phyloP scores from a whole-genome alignment of 495 filamentous ascomycete genomes.

The Neurospora sp. region DNA sequence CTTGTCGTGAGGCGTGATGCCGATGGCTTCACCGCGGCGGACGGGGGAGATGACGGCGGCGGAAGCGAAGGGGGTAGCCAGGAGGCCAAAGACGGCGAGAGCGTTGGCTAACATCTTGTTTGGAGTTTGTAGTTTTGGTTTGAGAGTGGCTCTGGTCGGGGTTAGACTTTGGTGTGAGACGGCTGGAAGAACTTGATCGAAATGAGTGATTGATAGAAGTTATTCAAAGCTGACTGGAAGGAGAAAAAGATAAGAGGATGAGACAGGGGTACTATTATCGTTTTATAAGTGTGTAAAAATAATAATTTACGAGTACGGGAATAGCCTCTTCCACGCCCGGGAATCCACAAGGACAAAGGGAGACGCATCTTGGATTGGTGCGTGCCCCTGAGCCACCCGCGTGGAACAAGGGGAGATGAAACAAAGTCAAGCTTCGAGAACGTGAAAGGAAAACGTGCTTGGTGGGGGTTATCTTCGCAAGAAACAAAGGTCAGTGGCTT shows the following conservation, averaged over 20 bases:
- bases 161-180: background rate
- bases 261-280: no score
- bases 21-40: background rate
- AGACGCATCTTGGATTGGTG: background rate
- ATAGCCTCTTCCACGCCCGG: background rate
- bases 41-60: background rate
- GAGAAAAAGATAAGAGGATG: no score
- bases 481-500: background rate
- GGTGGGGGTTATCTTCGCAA: background rate
- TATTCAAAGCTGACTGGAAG: background rate
- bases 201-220: background rate
- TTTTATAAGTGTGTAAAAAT: background rate
- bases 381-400: background rate
- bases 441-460: background rate
- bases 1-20: conserved; percentile 32
- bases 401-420: background rate
- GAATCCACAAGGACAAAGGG: background rate
- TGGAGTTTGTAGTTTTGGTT: background rate
- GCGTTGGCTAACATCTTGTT: background rate
- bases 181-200: background rate
- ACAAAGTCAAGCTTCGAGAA: background rate
- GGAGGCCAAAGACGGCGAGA: background rate
- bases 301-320: background rate
- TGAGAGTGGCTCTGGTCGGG: background rate
- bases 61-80: background rate